Evolutionary conservation across 768 basidiomycete genomes (phyloP).

Genomic region (Dentipellis sp.): DNA sequence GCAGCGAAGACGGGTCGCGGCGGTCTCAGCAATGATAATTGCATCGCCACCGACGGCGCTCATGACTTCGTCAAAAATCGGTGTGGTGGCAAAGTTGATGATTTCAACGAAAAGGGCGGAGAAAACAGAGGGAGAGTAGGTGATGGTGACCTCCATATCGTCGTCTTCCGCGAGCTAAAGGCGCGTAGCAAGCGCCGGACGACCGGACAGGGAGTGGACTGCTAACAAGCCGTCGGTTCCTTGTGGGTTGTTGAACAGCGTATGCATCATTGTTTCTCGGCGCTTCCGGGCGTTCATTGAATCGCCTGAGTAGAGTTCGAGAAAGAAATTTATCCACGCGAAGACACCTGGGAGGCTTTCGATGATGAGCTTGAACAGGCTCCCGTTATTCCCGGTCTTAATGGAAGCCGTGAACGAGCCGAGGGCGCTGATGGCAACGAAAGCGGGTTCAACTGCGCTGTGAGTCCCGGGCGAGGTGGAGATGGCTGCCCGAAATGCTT

Average conservation of each 20-base stretch:
- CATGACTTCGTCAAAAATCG: slow-evolving; percentile 22
- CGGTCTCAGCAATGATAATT: slow-evolving; percentile 20
- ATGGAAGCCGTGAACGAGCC: slow-evolving; percentile 21
- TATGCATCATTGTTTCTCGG: slow-evolving; percentile 18
- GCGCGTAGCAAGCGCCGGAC: slow-evolving; percentile 26
- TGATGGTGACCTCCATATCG: slow-evolving; percentile 10
- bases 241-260: slow-evolving; percentile 21
- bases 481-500: background rate
- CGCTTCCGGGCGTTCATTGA: slow-evolving; percentile 8
- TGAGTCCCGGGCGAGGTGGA: background rate
- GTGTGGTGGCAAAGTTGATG: slow-evolving; percentile 14
- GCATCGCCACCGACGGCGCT: slow-evolving; percentile 20
- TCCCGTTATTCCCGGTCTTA: slow-evolving; percentile 6
- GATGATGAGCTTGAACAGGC: slow-evolving; percentile 17
- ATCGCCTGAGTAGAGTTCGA: slow-evolving; percentile 17
- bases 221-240: slow-evolving; percentile 19
- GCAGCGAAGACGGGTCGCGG: slow-evolving; percentile 19
- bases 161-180: slow-evolving; percentile 26
- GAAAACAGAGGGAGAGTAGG: slow-evolving; percentile 16
- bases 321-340: slow-evolving; percentile 29
- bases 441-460: slow-evolving; percentile 19
- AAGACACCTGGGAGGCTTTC: slow-evolving; percentile 26
- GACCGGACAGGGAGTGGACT: slow-evolving; percentile 24
- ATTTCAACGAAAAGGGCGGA: slow-evolving; percentile 24
- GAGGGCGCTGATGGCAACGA: slow-evolving; percentile 25